Percentiles rank a stretch among this genome's conserved stretches.
These are phyloP conservation scores for Limnanthes douglasii DNA, from an alignment of 345 rosid genomes.

Conservation along the genomic window DNA sequence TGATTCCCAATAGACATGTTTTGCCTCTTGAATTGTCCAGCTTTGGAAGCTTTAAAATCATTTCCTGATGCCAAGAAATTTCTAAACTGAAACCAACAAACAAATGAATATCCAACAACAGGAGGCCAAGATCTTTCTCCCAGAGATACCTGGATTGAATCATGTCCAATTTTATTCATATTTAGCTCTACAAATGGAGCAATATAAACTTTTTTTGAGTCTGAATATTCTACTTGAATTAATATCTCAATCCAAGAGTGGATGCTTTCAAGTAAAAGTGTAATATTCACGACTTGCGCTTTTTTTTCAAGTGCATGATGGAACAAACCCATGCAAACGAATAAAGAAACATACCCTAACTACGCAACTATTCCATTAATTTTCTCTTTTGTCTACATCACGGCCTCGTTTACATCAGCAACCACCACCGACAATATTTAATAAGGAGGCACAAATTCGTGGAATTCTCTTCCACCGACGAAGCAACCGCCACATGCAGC, in stretches of 20 bases:
- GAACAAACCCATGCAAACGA: too few species aligned
- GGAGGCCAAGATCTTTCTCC: slow-evolving; percentile 99
- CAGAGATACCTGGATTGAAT: slow-evolving; percentile 89
- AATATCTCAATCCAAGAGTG: slow-evolving; percentile 92
- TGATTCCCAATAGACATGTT: slow-evolving; percentile 32
- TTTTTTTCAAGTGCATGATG: too few species aligned
- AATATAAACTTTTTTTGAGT: slow-evolving; percentile 63
- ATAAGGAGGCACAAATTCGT: too few species aligned
- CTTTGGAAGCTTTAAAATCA: slow-evolving; percentile 43
- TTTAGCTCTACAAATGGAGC: slow-evolving; percentile 96
- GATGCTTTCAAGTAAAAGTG: too few species aligned
- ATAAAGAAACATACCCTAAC: too few species aligned
- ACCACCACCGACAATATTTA: too few species aligned
- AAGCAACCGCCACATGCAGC: too few species aligned
- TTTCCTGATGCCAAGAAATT: slow-evolving; percentile 49
- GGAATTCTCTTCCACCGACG: too few species aligned
- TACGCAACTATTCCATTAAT: too few species aligned
- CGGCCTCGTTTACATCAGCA: too few species aligned
- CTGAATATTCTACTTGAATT: slow-evolving; percentile 74
- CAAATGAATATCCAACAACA: slow-evolving; percentile 99
- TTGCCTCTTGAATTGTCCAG: slow-evolving; percentile 36
- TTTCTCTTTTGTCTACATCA: too few species aligned
- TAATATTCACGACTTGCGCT: too few species aligned
- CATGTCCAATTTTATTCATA: slow-evolving; percentile 92
- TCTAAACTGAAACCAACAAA: slow-evolving; percentile 92